These are phyloP conservation scores for Chamaenerion angustifolium DNA, from an alignment of 345 rosid genomes.

Conservation along the genomic window DNA sequence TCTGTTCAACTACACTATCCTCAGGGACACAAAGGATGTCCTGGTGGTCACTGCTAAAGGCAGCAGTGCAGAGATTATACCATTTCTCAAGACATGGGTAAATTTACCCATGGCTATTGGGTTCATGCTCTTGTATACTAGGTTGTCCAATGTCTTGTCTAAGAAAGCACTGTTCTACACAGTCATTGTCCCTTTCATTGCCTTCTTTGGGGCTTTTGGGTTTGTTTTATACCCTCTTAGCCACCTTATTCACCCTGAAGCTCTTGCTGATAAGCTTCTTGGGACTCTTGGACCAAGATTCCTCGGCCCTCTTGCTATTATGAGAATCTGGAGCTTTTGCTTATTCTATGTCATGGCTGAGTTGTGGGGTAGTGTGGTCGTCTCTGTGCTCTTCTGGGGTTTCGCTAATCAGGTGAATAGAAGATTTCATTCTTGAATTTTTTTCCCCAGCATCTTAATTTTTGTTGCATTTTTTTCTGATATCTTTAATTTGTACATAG, in stretches of 20 bases:
- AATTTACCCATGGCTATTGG: conserved; percentile 97
- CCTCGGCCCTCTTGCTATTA: conserved; percentile 87
- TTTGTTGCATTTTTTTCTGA: too few relatives aligned
- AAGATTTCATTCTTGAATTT: too few relatives aligned
- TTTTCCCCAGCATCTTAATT: neutral
- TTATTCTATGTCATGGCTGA: conserved; percentile 99
- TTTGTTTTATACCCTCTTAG: conserved; percentile 81
- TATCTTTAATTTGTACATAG: too few relatives aligned
- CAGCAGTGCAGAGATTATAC: conserved; percentile 91
- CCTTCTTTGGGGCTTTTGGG: conserved; percentile 88
- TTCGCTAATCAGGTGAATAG: conserved; percentile 76
- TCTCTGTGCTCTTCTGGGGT: conserved; percentile 97
- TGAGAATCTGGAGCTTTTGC: conserved; percentile 97
- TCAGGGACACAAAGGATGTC: conserved; percentile 92
- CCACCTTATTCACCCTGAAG: conserved; percentile 63
- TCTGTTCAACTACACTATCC: conserved; percentile 85
- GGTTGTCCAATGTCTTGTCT: conserved; percentile 60
- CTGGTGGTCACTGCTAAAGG: conserved; percentile 94
- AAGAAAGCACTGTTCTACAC: conserved; percentile 79
- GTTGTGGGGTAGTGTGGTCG: conserved; percentile 93
- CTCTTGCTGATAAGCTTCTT: conserved; percentile 74
- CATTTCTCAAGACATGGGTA: conserved; percentile 90
- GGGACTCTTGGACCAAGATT: conserved; percentile 70
- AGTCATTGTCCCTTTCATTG: conserved; percentile 78
- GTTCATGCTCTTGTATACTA: conserved; percentile 78